Evolutionary conservation across 805 yeast genomes (phyloP), one percentile per base, ranked within the genome.

Genomic region (Vanderwaltozyma polyspora): DNA sequence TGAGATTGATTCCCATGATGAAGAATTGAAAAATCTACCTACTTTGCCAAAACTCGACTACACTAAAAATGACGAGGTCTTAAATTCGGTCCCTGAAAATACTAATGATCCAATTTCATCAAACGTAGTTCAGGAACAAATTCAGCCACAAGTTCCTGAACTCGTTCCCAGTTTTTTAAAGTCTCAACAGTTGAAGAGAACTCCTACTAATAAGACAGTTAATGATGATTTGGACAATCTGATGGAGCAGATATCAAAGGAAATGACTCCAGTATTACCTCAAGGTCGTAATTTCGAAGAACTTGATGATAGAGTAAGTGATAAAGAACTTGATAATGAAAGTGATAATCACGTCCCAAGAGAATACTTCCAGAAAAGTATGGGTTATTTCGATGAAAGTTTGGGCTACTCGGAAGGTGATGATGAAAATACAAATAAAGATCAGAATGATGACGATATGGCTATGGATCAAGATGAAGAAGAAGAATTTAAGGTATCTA

Each of bases 201-300:
- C 26, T 21, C 29, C 40, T 5, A 38, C 43, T 5, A 31, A 38
- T 14, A 40, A 42, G 26, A 34, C 37, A 9, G 48, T 50, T 8
- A 53, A 46, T 35, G 52, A 46, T 17, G 59, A 51, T 29, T 36
- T 55, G 28, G 60, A 55, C 28, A 38, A 46, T 30, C 28, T 55
- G 21, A 54, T 55, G 57, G 42, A 38, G 3, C 52, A 55, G 26
- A 52, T 55, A 10, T 54, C 60, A 5, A 48, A 43, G 32, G 59
- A 55, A 29, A 52, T 55, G 55, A 49, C 55, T 3, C 55, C 55
- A 12, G 32, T 34, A 19, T 13, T 40, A 12, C 23, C 29, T 11
- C 49, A 25, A 36, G 28, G 13, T 36, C 17, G 16, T 2, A 14
- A 38, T 22, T 36, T 48, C 6, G 26, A 29, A 22, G 25, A 17